Percentiles rank a stretch among this genome's conserved stretches.
Evolutionary conservation across 2,329 filamentous ascomycete species (phyloP).

Genomic region (Chaetomiaceae sp.): DNA sequence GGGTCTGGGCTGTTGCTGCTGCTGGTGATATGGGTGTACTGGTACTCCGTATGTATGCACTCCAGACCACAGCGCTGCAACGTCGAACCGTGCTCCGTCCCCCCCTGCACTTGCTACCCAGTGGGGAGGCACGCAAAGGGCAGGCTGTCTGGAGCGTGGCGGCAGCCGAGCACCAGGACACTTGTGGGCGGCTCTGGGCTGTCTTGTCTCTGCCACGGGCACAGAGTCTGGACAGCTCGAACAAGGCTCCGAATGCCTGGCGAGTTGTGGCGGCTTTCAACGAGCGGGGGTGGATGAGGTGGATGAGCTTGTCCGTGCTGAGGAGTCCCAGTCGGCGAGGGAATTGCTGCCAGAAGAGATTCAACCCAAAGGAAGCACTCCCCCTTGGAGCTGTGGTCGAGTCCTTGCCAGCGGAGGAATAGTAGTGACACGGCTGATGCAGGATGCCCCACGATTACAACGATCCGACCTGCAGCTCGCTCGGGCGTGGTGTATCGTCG

Average conservation of each 20-base stretch:
- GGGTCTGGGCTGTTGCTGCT: slow-evolving; percentile 9
- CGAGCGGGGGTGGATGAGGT: not conserved
- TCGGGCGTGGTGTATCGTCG: slow-evolving; percentile 3
- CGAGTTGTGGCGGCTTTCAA: not conserved
- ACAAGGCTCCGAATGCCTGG: not conserved
- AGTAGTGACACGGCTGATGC: slow-evolving; percentile 10
- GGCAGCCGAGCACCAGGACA: slow-evolving; percentile 15
- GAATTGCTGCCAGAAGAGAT: not conserved
- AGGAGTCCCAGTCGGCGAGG: not conserved
- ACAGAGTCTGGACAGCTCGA: not conserved
- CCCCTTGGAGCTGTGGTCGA: slow-evolving; percentile 9
- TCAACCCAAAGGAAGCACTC: not conserved
- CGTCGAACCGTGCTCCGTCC: slow-evolving; percentile 5
- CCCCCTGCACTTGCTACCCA: slow-evolving; percentile 10
- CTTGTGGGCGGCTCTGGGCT: slow-evolving; percentile 5
- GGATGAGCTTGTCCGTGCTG: not conserved
- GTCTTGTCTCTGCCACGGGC: not conserved
- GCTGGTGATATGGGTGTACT: not conserved
- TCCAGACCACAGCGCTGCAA: slow-evolving; percentile 19
- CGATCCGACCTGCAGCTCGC: slow-evolving; percentile 19
- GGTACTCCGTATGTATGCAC: not conserved
- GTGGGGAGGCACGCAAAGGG: not conserved
- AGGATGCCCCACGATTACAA: slow-evolving; percentile 17
- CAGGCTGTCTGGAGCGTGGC: slow-evolving; percentile 1
- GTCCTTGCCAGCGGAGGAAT: slow-evolving; percentile 4